Conservation (phyloP, 768 basidiomycete species). For the Suillus tomentosus region DNA sequence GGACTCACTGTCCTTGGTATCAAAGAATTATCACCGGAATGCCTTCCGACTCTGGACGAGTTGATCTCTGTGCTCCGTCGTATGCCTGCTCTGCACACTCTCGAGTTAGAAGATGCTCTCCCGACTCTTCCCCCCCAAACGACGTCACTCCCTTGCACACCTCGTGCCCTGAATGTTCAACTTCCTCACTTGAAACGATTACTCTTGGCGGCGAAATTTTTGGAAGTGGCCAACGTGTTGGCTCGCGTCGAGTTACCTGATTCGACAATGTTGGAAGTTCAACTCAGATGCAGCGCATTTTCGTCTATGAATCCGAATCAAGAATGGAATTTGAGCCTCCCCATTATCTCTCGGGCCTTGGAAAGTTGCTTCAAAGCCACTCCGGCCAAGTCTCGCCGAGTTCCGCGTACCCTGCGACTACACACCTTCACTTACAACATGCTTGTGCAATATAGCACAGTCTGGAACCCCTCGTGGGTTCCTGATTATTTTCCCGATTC, state of each 20-base stretch:
- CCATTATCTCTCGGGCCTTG: conserved; percentile 3
- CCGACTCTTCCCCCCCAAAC: conserved; percentile 19
- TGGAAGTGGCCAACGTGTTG: neutral
- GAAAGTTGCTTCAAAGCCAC: neutral
- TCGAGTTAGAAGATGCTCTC: conserved; percentile 40
- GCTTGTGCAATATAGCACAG: neutral
- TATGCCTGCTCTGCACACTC: conserved; percentile 36
- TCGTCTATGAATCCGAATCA: neutral
- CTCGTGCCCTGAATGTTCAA: neutral
- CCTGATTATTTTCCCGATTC: too few relatives aligned
- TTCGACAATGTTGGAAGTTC: neutral
- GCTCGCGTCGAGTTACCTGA: neutral
- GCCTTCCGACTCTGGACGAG: conserved; percentile 34
- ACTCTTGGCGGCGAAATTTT: neutral
- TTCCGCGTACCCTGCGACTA: neutral
- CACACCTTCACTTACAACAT: neutral
- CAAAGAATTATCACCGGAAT: conserved; percentile 25
- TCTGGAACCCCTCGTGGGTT: neutral
- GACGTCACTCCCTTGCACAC: neutral
- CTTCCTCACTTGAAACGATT: conserved; percentile 1
- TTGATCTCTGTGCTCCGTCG: conserved; percentile 36
- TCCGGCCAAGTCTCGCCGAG: neutral
- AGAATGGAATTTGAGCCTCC: neutral
- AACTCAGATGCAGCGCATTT: neutral
- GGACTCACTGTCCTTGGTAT: conserved; percentile 42